Percentiles rank a stretch among this genome's conserved stretches.
Evolutionary conservation across 2,329 filamentous ascomycete species (phyloP).

Genomic region (Penicillium sp.): DNA sequence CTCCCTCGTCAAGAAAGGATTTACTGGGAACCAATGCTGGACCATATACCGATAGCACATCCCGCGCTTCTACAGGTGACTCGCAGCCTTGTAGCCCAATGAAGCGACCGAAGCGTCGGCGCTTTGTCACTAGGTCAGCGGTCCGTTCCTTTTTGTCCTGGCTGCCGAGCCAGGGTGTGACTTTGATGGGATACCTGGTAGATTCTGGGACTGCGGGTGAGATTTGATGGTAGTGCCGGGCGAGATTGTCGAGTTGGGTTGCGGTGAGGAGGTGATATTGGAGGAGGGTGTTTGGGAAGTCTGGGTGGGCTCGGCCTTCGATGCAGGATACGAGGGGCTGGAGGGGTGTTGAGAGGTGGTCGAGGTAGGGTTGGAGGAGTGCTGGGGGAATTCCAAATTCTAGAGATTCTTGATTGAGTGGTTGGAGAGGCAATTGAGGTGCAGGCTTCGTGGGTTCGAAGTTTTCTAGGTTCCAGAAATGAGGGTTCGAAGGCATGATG

Average conservation of each 20-base stretch:
- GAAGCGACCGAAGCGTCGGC: slow-evolving; percentile 43
- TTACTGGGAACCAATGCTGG: neutral
- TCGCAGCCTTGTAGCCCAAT: slow-evolving; percentile 39
- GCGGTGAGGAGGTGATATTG: slow-evolving; percentile 44
- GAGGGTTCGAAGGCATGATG: neutral
- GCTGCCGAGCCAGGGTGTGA: slow-evolving; percentile 26
- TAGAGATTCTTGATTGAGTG: neutral
- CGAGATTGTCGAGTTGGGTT: slow-evolving; percentile 42
- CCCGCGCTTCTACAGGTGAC: neutral
- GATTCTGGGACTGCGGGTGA: slow-evolving; percentile 35
- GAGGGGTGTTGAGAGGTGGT: slow-evolving; percentile 32
- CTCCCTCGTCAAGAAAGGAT: neutral
- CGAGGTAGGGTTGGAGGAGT: slow-evolving; percentile 17
- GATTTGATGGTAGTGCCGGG: slow-evolving; percentile 44
- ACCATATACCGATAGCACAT: neutral
- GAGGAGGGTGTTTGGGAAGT: slow-evolving; percentile 39
- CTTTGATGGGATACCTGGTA: slow-evolving; percentile 33
- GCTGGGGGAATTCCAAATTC: neutral
- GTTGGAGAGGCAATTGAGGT: neutral
- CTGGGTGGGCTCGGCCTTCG: slow-evolving; percentile 36
- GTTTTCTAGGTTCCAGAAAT: no score
- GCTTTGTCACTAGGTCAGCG: slow-evolving; percentile 38
- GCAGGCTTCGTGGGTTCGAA: neutral
- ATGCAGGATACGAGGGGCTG: slow-evolving; percentile 38
- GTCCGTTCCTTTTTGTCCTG: slow-evolving; percentile 21